Evolutionary conservation across 306 rosid genomes (phyloP), one percentile per base, ranked within the genome.

Genomic region (Cicer chorassanicum): DNA sequence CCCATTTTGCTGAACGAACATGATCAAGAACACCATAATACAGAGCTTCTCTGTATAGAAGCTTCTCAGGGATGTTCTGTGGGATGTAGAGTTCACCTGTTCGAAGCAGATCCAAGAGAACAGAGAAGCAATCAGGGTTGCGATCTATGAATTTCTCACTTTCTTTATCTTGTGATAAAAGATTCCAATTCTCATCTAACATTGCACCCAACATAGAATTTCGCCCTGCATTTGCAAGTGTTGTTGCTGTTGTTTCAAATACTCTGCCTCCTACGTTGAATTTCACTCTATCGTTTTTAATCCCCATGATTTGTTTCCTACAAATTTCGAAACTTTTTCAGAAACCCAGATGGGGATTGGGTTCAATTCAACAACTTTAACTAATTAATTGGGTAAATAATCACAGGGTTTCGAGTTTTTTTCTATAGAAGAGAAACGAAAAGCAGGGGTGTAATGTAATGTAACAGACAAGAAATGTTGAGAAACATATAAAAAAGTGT

Each of bases 201-300:
- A 94, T 88, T 64, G 97, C 96, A 7, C 99, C 97, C 59, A 94
- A 94, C 57, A 88, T 36, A 0, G 99, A 94, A 78, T 87, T 78
- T 2, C 99, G 88, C 51, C 99, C 97, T 29, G 97, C 99, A 78
- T 87, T 90, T 56, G 96, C 96, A 9, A 94, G 88, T 12, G 99
- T 94, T 73, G 99, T 94, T 13, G 88, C 65, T 0, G 98, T 89
- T 6, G 99, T 94, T 75, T 92, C 99, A 43, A 94, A 87, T 66
- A 90, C 83, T 82, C 93, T 90, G 76, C 98, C 99, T 73, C 98
- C 98, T 0, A 94, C 96, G 60, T 94, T 92, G 89, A 94, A 89
- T 82, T 82, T 89, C 74, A 94, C 86, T 57, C 83, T 81, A 86
- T 94, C 96, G 61, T 69, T 87, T 56, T 74, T 90, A 38, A 84